These are phyloP conservation scores for Dryas alaskensis DNA, from an alignment of 306 rosid species.

Conservation along the genomic window DNA sequence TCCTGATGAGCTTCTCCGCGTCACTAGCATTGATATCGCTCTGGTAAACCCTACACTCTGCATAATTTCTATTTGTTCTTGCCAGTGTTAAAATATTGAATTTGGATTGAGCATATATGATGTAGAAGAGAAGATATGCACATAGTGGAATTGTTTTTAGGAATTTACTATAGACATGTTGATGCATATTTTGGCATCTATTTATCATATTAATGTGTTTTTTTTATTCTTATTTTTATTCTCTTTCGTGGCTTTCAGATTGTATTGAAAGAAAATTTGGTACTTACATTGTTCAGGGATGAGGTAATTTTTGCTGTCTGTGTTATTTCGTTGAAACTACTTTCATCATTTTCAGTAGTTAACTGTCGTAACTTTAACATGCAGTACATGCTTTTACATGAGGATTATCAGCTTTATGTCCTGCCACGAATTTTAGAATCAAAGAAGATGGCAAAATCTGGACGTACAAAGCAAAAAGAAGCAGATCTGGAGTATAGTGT, in stretches of 20 bases:
- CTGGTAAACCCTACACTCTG: constrained; percentile 52
- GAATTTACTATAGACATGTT: not conserved
- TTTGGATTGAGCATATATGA: constrained; percentile 22
- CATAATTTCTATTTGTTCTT: constrained; percentile 14
- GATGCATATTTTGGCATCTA: not conserved
- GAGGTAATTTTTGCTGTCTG: constrained; percentile 52
- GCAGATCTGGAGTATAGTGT: constrained; percentile 96
- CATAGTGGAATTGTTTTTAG: not conserved
- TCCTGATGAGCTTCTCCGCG: constrained; percentile 98
- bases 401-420: constrained; percentile 88
- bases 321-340: not conserved
- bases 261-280: constrained; percentile 85
- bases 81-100: constrained; percentile 15
- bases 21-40: constrained; percentile 97
- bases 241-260: constrained; percentile 50
- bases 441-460: constrained; percentile 98
- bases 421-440: constrained; percentile 92
- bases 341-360: constrained; percentile 22
- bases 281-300: constrained; percentile 87
- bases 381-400: constrained; percentile 85
- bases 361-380: constrained; percentile 25
- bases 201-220: constrained; percentile 13
- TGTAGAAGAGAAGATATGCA: constrained; percentile 1
- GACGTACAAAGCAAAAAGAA: constrained; percentile 95
- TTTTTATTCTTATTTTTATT: constrained; percentile 17